Evolutionary conservation across 1,284 basidiomycete species (phyloP).

Genomic region (Phellopilus nigrolimitatus): DNA sequence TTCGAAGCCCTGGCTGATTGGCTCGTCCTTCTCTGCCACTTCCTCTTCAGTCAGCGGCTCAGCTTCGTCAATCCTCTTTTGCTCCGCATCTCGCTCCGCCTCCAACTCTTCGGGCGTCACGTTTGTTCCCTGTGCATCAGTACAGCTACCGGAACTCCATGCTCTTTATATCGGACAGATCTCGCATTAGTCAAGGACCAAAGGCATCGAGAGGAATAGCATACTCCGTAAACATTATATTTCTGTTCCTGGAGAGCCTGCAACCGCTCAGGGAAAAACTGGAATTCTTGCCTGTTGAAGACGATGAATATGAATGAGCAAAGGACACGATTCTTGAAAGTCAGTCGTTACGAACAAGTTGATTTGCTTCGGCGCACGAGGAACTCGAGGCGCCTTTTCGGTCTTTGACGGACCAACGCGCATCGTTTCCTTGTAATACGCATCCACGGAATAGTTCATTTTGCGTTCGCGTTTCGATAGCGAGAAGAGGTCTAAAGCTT

Average conservation of each 20-base stretch:
- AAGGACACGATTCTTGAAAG: neutral
- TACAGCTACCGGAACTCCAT: conserved; percentile 70
- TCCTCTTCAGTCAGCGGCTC: conserved; percentile 88
- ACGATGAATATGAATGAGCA: neutral
- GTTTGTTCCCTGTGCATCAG: conserved; percentile 65
- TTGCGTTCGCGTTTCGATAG: conserved; percentile 96
- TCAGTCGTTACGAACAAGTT: conserved; percentile 50
- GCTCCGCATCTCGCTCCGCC: conserved; percentile 74
- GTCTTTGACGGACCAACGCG: conserved; percentile 73
- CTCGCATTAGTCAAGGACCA: neutral
- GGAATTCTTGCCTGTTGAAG: conserved; percentile 93
- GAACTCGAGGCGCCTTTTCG: conserved; percentile 81
- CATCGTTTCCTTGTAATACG: conserved; percentile 92
- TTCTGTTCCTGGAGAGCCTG: conserved; percentile 87
- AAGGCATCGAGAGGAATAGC: conserved; percentile 16
- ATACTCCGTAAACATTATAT: conserved; percentile 73
- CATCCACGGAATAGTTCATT: conserved; percentile 91
- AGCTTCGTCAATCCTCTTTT: conserved; percentile 85
- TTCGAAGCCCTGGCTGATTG: conserved; percentile 78
- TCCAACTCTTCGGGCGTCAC: conserved; percentile 86
- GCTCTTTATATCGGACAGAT: conserved; percentile 45
- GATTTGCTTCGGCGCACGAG: conserved; percentile 88
- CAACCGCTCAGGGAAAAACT: conserved; percentile 89
- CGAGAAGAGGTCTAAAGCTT: conserved; percentile 80
- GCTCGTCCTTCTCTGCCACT: conserved; percentile 70